phyloP scores from a whole-genome alignment of 1,139 yeast genomes.

The Candida pseudocylindracea region DNA sequence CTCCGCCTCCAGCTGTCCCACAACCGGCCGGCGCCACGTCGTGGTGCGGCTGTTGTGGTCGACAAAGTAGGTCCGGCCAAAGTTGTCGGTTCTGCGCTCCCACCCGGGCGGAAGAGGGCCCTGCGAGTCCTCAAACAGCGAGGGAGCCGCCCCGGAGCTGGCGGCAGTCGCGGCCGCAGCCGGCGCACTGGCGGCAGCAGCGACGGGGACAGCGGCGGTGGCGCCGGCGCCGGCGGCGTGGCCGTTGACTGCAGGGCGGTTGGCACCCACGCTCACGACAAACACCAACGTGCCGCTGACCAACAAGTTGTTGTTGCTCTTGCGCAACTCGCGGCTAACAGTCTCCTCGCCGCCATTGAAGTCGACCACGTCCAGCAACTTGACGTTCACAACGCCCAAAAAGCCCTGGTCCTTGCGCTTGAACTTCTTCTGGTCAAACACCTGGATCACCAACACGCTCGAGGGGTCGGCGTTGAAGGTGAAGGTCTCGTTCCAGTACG shows the following conservation, averaged over 20 bases:
- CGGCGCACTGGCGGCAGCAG: slow-evolving; percentile 5
- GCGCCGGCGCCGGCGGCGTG: slow-evolving; percentile 3
- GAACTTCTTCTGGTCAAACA: slow-evolving; percentile 91
- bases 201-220: slow-evolving; percentile 4
- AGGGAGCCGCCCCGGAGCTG: slow-evolving; percentile 20
- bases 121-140: slow-evolving; percentile 89
- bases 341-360: slow-evolving; percentile 54
- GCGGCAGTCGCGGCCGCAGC: slow-evolving; percentile 10
- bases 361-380: slow-evolving; percentile 79
- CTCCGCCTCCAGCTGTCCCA: slow-evolving; percentile 45
- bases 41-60: slow-evolving; percentile 96
- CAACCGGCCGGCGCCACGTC: slow-evolving; percentile 91
- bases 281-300: slow-evolving; percentile 85
- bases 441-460: slow-evolving; percentile 78
- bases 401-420: slow-evolving; percentile 99
- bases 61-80: slow-evolving; percentile 92
- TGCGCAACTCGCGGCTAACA: slow-evolving; percentile 76
- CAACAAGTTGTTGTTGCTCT: slow-evolving; percentile 75
- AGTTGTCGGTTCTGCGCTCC: slow-evolving; percentile 96
- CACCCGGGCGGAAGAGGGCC: slow-evolving; percentile 97
- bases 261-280: slow-evolving; percentile 33
- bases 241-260: slow-evolving; percentile 5
- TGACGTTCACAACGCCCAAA: slow-evolving; percentile 81
- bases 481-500: slow-evolving; percentile 94
- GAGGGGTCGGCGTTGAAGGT: slow-evolving; percentile 59